phyloP scores from a whole-genome alignment of 139 green algal genomes.

The Coelastrella sp. region DNA sequence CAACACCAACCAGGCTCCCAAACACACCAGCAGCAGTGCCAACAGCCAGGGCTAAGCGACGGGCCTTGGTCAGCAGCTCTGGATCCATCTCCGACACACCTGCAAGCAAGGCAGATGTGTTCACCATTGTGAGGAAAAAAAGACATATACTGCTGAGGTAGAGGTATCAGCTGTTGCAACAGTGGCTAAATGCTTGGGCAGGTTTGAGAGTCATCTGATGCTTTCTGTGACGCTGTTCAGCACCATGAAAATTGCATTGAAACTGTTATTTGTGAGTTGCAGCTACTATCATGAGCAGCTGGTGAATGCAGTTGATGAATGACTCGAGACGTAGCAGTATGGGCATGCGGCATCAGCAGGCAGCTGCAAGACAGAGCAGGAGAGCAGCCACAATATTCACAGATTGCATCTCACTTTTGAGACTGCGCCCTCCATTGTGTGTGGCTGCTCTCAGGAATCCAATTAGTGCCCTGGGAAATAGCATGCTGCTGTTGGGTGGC shows the following conservation, averaged over 20 bases:
- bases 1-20: slow-evolving; percentile 84
- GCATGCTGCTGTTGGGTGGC: neutral
- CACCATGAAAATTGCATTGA: too few relatives aligned
- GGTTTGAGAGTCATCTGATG: too few relatives aligned
- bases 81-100: slow-evolving; percentile 6
- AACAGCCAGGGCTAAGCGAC: slow-evolving; percentile 49
- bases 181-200: too few relatives aligned
- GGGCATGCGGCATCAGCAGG: neutral
- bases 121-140: too few relatives aligned
- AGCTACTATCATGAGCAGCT: too few relatives aligned
- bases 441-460: neutral
- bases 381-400: too few relatives aligned
- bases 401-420: neutral
- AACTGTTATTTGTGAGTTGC: too few relatives aligned
- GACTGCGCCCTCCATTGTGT: neutral
- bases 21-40: slow-evolving; percentile 74
- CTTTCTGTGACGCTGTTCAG: too few relatives aligned
- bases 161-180: too few relatives aligned
- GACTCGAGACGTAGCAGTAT: too few relatives aligned
- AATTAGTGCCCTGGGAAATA: neutral
- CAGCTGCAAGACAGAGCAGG: neutral
- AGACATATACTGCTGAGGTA: too few relatives aligned
- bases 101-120: neutral
- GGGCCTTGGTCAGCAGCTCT: slow-evolving; percentile 47
- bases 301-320: too few relatives aligned